Evolutionary conservation across 306 rosid species (phyloP), one percentile per base, ranked within the genome.

Genomic region (Lathyrus oleraceus): DNA sequence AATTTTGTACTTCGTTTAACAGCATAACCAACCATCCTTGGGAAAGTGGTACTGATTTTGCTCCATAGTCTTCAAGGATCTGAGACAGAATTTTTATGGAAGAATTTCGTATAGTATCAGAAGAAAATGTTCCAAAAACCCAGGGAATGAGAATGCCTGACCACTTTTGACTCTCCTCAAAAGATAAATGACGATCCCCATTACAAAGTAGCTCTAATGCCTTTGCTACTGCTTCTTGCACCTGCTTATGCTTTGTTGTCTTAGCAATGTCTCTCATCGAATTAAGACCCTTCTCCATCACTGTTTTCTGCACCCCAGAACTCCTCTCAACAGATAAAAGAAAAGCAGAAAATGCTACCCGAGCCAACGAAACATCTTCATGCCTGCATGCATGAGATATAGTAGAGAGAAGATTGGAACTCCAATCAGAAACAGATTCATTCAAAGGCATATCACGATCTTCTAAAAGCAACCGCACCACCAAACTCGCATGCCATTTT

Each of bases 401-500:
- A 77, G 95, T 90, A 71, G 91, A 88, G 77, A 94, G 98, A 80
- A 94, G 96, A 79, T 86, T 81, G 76, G 90, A 83, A 79, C 90
- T 86, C 98, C 98, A 94, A 70, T 88, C 92, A 79, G 95, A 78
- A 85, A 94, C 89, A 77, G 81, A 87, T 84, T 86, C 97, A 77
- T 73, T 84, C 75, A 88, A 68, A 67, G 94, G 91, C 49, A 86
- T 70, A 69, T 87, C 85, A 12, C 69, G 73, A 64, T 94, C 98
- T 84, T 86, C 91, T 79, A 94, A 78, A 72, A 94, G 86, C 74
- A 85, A 82, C 64, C 86, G 81, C 30, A 85, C 96, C 70, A 87
- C 85, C 86, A 94, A 83, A 87, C 96, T 87, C 13, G 92, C 96
- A 67, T 94, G 96, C 98, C 98, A 94, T 84, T 90, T 94, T 52